Percentiles rank a stretch among this genome's conserved stretches.
These are phyloP conservation scores for Panellus pusillus DNA, from an alignment of 768 basidiomycete species.

Conservation along the genomic window DNA sequence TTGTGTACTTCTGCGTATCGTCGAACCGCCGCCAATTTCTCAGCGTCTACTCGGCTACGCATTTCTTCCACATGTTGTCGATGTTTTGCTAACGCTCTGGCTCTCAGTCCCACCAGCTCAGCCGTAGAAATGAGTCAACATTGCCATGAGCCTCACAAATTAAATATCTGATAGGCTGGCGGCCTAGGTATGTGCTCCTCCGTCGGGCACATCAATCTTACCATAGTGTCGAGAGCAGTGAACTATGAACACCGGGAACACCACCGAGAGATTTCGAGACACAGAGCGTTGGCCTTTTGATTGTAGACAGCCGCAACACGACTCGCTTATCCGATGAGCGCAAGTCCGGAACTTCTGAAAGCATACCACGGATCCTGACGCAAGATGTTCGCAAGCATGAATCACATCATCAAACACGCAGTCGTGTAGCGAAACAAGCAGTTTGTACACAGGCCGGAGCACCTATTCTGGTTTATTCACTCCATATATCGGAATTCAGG, in stretches of 20 bases:
- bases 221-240: constrained; percentile 50
- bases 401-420: constrained; percentile 48
- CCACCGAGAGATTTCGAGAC: constrained; percentile 38
- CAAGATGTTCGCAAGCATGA: constrained; percentile 47
- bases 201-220: constrained; percentile 1
- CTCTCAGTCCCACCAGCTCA: no score
- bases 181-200: constrained; percentile 21
- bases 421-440: constrained; percentile 32
- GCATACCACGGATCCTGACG: constrained; percentile 58
- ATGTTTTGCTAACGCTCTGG: no score
- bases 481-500: no score
- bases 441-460: no score
- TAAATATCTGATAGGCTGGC: neutral
- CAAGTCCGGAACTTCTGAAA: constrained; percentile 57
- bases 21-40: no score
- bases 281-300: neutral
- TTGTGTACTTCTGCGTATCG: no score
- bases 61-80: no score
- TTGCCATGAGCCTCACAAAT: no score
- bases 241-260: constrained; percentile 64
- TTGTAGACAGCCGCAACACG: constrained; percentile 51
- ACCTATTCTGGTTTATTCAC: no score
- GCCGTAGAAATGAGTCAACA: no score
- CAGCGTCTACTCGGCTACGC: no score
- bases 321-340: constrained; percentile 60